Base-by-base conservation (phyloP, 352 stramenopile genomes). In the Phytopythium montanum region DNA sequence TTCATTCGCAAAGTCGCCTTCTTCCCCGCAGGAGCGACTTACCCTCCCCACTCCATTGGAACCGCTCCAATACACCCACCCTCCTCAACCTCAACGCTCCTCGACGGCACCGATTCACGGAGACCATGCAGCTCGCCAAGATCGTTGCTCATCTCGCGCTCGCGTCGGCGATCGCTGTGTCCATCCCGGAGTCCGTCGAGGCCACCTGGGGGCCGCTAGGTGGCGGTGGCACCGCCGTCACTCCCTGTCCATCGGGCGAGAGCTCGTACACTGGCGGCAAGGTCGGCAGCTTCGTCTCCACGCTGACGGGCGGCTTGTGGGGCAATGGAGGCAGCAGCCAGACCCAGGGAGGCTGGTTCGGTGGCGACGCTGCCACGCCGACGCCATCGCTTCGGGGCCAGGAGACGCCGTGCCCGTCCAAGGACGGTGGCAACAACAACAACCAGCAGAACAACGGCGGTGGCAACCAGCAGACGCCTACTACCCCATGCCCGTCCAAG, bases 1-100 rank as follows among this genome's bases (percentile, higher is more conserved):
- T 46, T 72, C 68, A 76, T 72, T 76, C 51, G 59, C 50, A 56
- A 72, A 76, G 62, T 76, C 65, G 61, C 61, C 65, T 44, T 64
- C 49, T 51, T 48, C 25, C 54, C 39, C 67, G 18, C 63, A 69
- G 33, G 25, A 23, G 36, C 38, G 19, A 36, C 38, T 48, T 42
- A 56, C 25, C 23, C 18, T 39, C 19, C 57, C 61, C 65, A 36
- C 59, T 51, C 61, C 53, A 71, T 59, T 59, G 54, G 54, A 59
- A 56, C 51, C 51, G 51, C 8, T 56, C 51, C 51, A 46, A 56
- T 56, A 56, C 51, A 14, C 23, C 14, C n/a, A n/a, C n/a, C n/a
- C n/a, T n/a, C n/a, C n/a, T n/a, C n/a, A n/a, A n/a, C 4, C 10
- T 18, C n/a, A 9, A 34, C 41, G 10, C 39, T 42, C n/a, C 28